A percentile compares a stretch with the other conserved stretches of the same genome.
phyloP scores from a whole-genome alignment of 768 basidiomycete species.

The Pulveroboletus sp. region DNA sequence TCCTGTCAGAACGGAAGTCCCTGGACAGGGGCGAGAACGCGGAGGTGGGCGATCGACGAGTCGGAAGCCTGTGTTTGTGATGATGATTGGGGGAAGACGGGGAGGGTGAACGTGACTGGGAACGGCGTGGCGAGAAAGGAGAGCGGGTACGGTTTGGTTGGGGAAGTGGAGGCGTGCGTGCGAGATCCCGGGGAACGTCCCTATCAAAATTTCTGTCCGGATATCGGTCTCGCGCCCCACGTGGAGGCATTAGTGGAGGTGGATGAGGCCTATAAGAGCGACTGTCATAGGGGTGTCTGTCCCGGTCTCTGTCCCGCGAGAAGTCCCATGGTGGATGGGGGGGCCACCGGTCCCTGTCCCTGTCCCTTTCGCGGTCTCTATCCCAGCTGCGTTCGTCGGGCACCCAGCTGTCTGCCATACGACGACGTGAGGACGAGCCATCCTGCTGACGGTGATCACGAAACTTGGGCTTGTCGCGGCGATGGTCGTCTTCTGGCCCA shows the following conservation, averaged over 20 bases:
- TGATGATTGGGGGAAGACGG: constrained; percentile 33
- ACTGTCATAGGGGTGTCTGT: constrained; percentile 17
- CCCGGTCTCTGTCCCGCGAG: constrained; percentile 22
- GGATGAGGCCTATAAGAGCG: constrained; percentile 18
- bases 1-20: constrained; percentile 31
- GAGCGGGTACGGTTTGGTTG: constrained; percentile 19
- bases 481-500: constrained; percentile 42
- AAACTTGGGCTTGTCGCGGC: constrained; percentile 27
- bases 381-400: constrained; percentile 26
- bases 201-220: constrained; percentile 21
- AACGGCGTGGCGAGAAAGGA: constrained; percentile 19
- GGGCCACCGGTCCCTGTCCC: constrained; percentile 28
- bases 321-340: constrained; percentile 16
- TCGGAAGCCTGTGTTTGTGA: constrained; percentile 31
- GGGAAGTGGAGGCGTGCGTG: constrained; percentile 20
- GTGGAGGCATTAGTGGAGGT: constrained; percentile 3
- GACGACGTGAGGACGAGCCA: constrained; percentile 13
- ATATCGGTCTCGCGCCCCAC: constrained; percentile 24
- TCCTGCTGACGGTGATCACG: constrained; percentile 21
- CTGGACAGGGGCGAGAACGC: constrained; percentile 38
- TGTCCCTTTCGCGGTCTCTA: constrained; percentile 18
- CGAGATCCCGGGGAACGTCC: constrained; percentile 18
- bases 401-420: constrained; percentile 21
- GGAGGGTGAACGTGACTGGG: constrained; percentile 38
- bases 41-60: constrained; percentile 33